Evolutionary conservation across 768 basidiomycete genomes (phyloP), one percentile per base, ranked within the genome.

Genomic region (Termitomyces bulborhizus): DNA sequence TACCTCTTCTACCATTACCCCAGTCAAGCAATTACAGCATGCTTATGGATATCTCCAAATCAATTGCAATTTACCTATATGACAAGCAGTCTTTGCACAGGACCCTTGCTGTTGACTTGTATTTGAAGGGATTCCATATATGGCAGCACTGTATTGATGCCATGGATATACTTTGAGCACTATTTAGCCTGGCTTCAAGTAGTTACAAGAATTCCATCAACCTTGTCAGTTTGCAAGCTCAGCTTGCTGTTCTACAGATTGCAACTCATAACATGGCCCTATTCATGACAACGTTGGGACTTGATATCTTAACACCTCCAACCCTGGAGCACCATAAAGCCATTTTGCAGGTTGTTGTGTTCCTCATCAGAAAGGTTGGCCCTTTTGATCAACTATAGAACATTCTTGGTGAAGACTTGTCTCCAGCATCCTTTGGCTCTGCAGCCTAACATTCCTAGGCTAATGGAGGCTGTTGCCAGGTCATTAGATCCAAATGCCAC

Each of bases 121-220:
- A 90, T 62, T 86, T 89, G 1, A 84, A 90, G 45, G 96, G 96
- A 0, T 98, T 98, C 66, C 81, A 87, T 44, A 84, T 95, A 47
- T 98, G 95, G 94, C 93, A 97, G 64, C 85, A 93, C 60, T 93
- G 93, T 61, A 79, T 94, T 55, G 94, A 98, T 60, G 83, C 93
- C 0, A 88, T 93, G 76, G 86, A 87, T 56, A 85, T 97, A 52
- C 73, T 98, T 16, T 85, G 96, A 5, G 80, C 86, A 1, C 77
- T 98, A 11, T 96, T 95, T 66, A 76, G 73, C 16, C 76, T 97
- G 26, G 88, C 93, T 0, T 93, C 93, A 3, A 83, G 73, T 53
- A 68, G 78, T 29, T 77, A 80, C 29, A 90, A 91, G 60, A 87
- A 90, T n/a, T 72, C 77, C 0, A 84, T 87, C 31, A 79, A 77